Base-by-base conservation (phyloP, 2,329 filamentous ascomycete species). In the Xylariaceae sp. region DNA sequence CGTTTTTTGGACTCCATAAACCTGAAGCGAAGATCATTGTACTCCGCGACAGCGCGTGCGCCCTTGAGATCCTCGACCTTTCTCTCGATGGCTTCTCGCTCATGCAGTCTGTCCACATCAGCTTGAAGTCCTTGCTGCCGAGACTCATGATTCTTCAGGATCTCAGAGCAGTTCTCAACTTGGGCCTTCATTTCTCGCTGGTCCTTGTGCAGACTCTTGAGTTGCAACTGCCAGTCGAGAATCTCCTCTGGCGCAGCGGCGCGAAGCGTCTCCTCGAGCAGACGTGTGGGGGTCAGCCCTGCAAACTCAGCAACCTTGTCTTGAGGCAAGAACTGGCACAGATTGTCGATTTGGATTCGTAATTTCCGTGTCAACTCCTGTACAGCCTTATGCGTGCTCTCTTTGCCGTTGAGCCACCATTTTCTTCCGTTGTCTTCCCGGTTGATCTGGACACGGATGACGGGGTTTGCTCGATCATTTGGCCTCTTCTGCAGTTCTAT, bases 261-360 rank as follows among this genome's bases (percentile, higher is more conserved):
- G 69, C 92, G 86, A 63, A 96, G 86, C 0, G 94, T 99, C 67
- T 94, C 90, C 60, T 86, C 82, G 0, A 99, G 80, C 17, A 97
- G 82, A 50, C 95, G 88, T 10, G 96, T 79, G 0, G 93, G 88
- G 7, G 85, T 89, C 66, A 96, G 83, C 4, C 84, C 88, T 4
- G 94, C 91, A 71, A 99, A 99, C 70, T 97, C 92, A 23, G 92
- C 90, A 1, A 99, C 94, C 66, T 92, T 89, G 72, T 99, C 94
- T 73, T 99, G 94, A 0, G 94, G 94, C 50, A 99, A 77, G 68
- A 99, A 99, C 72, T 99, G 94, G 73, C 94, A 99, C 1, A 99
- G 80, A 67, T 99, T 99, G 77, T 99, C 94, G 64, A 97, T 90
- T 73, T 99, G 94, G 55, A 99, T 97, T 53, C 88, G 88, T 68